These are phyloP conservation scores for Picochlorum sp. DNA, from an alignment of 139 green algal genomes.

Conservation along the genomic window DNA sequence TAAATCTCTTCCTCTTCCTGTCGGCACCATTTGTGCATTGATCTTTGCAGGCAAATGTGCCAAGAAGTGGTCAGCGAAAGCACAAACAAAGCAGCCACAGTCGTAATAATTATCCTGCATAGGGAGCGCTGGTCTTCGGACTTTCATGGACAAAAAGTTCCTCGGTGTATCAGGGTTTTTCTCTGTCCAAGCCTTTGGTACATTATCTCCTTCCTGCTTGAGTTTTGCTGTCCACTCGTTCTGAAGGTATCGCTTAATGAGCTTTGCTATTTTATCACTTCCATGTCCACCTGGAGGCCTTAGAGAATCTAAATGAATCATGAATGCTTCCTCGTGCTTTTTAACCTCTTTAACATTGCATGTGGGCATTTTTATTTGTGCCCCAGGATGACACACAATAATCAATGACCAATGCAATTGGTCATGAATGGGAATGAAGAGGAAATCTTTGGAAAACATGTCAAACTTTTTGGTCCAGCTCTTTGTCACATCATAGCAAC, in stretches of 20 bases:
- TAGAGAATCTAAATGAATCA: conserved; percentile 76
- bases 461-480: conserved; percentile 74
- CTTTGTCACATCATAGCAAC: conserved; percentile 50
- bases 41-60: conserved; percentile 16
- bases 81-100: conserved; percentile 85
- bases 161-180: conserved; percentile 12
- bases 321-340: conserved; percentile 25
- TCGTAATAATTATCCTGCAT: conserved; percentile 84
- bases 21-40: not conserved
- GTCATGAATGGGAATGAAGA: conserved; percentile 88
- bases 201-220: conserved; percentile 4
- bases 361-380: conserved; percentile 5
- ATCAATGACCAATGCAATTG: conserved; percentile 81
- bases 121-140: conserved; percentile 30
- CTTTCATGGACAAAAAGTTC: conserved; percentile 3
- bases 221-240: conserved; percentile 49
- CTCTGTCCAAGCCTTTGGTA: conserved; percentile 16
- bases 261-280: conserved; percentile 16
- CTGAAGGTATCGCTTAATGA: conserved; percentile 54
- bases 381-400: conserved; percentile 71
- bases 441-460: conserved; percentile 73
- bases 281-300: conserved; percentile 12
- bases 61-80: conserved; percentile 76
- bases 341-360: not conserved
- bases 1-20: not conserved